Evolutionary conservation across 106 monocot species (phyloP).

Genomic region (Apostasia ramifera): DNA sequence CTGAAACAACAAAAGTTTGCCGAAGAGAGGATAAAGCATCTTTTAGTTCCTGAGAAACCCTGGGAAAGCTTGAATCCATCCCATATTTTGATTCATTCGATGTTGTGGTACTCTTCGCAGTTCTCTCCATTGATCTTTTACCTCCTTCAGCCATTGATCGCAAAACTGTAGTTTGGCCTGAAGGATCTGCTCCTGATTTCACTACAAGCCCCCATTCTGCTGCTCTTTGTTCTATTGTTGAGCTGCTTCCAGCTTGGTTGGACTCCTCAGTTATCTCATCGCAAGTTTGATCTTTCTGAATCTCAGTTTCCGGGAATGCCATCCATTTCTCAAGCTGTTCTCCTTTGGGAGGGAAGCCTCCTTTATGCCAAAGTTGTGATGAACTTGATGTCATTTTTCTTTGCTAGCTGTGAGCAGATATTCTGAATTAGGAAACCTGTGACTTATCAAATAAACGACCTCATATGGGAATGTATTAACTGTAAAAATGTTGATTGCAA

Average conservation of each 20-base stretch:
- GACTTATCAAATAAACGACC: no score
- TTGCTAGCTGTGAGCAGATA: no score
- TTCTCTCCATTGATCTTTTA: conserved; percentile 23
- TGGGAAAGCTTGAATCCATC: conserved; percentile 26
- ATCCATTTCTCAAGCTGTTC: conserved; percentile 48
- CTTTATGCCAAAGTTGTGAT: background rate
- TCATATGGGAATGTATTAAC: no score
- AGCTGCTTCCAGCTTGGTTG: background rate
- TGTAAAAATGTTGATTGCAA: no score
- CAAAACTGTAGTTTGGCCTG: conserved; percentile 1
- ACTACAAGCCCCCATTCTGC: conserved; percentile 24
- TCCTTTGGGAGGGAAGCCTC: background rate
- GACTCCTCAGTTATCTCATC: conserved; percentile 34
- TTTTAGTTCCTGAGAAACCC: conserved; percentile 74
- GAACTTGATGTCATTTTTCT: conserved; percentile 9
- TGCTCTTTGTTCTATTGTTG: conserved; percentile 9
- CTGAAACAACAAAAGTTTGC: conserved; percentile 93
- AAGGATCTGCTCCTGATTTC: conserved; percentile 14
- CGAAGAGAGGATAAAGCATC: conserved; percentile 74
- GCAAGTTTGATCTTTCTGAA: background rate
- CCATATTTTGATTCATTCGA: conserved; percentile 27
- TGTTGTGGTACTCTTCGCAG: background rate
- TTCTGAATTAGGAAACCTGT: no score
- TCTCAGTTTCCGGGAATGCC: conserved; percentile 35
- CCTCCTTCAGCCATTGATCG: conserved; percentile 12